Conservation (phyloP, 805 yeast species). For the Candida koratica region DNA sequence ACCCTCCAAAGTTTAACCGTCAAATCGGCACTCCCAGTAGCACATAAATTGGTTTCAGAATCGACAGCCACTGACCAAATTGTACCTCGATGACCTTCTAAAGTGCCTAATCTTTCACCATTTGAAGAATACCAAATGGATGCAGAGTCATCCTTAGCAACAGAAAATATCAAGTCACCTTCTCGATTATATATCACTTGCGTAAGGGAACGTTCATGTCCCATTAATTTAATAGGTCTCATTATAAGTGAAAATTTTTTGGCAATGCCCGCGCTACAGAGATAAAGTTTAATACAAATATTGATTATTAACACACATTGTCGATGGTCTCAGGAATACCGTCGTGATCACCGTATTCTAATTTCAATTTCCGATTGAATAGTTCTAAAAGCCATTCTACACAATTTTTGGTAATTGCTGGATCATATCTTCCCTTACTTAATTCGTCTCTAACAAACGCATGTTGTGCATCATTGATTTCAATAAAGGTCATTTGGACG, state of each 20-base stretch:
- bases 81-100: constrained; percentile 81
- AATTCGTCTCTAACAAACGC: constrained; percentile 78
- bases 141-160: constrained; percentile 85
- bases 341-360: constrained; percentile 63
- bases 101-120: constrained; percentile 96
- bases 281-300: constrained; percentile 51
- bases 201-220: constrained; percentile 96
- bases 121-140: constrained; percentile 92
- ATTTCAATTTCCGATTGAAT: constrained; percentile 62
- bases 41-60: constrained; percentile 58
- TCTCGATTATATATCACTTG: constrained; percentile 94
- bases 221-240: constrained; percentile 66
- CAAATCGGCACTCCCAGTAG: constrained; percentile 91
- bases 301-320: constrained; percentile 51
- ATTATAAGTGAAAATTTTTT: constrained; percentile 20
- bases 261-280: neutral
- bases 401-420: constrained; percentile 68
- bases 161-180: constrained; percentile 90
- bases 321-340: constrained; percentile 50
- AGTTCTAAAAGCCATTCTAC: constrained; percentile 65
- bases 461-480: constrained; percentile 75
- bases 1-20: constrained; percentile 82
- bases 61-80: constrained; percentile 93
- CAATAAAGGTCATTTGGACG: constrained; percentile 67
- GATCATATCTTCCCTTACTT: constrained; percentile 77